Base-by-base conservation (phyloP, 2,329 filamentous ascomycete species). In the Elsinoe fawcettii region DNA sequence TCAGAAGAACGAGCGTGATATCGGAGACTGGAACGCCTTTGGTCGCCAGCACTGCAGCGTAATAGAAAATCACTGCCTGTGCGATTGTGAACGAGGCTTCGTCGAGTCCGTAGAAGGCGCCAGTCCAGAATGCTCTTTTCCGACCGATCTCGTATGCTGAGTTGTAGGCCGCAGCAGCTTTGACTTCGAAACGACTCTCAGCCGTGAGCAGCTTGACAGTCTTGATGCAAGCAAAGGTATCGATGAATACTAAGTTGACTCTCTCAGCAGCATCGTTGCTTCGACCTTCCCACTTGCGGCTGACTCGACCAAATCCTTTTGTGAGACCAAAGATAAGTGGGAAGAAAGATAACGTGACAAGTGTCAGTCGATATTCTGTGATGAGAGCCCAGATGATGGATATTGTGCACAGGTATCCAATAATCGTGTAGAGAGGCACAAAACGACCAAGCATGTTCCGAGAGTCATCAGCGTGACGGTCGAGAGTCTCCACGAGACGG, bases 391-490 rank as follows among this genome's bases (percentile, higher is more conserved):
- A 96, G 1, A 80, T 65, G 5, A 93, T 65, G 0, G 88, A 84
- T n/a, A 86, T 79, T 0, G 73, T 58, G 16, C 88, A 77, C 78
- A 95, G 91, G 54, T 82, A 71, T 0, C 76, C 66, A 2, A 87
- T 84, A 8, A 86, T 81, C 12, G 91, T 76, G 0, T 86, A 70
- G 55, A 87, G 82, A 1, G 87, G 86, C 0, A 85, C 77, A 65
- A 96, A 95, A 1, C 87, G 81, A 1, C 88, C 87, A 0, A 95
- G 77, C 0, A 97, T 74, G 63, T 88, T 90, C 7, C 88, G 81
- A 81, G 93, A 91, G 67, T 96, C 90, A 67, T 97, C 90, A 0
- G 86, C 87, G 64, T 89, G 88, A 14, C 86, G 81, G 65, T 95
- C 89, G 0, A 97, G 78, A 44, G 80, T 86, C 60, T 88, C 84